Percentiles rank a stretch among this genome's conserved stretches.
Conservation (phyloP, 2,329 filamentous ascomycete species). For the Dactylellina drechsleri region DNA sequence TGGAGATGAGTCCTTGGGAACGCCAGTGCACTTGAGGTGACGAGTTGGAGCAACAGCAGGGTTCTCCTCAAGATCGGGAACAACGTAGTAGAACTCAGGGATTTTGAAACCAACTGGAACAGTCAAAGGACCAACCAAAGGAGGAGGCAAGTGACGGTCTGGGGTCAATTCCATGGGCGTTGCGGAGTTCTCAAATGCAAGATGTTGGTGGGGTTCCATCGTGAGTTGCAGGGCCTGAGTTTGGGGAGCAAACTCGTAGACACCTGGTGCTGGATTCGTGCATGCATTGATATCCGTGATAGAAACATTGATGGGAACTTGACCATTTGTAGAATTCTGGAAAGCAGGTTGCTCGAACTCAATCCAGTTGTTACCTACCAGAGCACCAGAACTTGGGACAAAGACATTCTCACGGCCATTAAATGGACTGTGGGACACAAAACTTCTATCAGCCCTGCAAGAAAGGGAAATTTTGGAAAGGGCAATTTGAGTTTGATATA, state of each 20-base stretch:
- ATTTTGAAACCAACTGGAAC: too few species aligned
- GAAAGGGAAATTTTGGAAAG: too few species aligned
- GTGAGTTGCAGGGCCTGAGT: too few species aligned
- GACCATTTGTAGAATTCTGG: background rate
- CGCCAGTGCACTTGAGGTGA: slow-evolving; percentile 23
- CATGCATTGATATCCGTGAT: background rate
- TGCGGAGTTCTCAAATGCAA: too few species aligned
- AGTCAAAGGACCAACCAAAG: background rate
- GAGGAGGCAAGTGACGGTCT: background rate
- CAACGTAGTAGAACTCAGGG: slow-evolving; percentile 18
- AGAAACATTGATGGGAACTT: background rate
- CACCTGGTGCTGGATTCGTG: background rate
- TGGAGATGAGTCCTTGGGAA: slow-evolving; percentile 17
- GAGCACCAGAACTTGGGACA: slow-evolving; percentile 6
- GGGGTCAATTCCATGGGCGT: background rate
- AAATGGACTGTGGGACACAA: background rate
- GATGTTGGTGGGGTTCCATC: too few species aligned
- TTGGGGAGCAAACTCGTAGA: too few species aligned
- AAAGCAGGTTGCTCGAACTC: background rate
- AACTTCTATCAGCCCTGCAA: too few species aligned
- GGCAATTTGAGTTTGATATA: too few species aligned
- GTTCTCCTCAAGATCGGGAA: slow-evolving; percentile 23
- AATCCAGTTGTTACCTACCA: background rate
- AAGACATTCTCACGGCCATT: slow-evolving; percentile 25
- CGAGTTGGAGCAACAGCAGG: slow-evolving; percentile 17